Percentiles rank a stretch among this genome's conserved stretches.
Conservation (phyloP, 1,284 basidiomycete genomes). For the Polyporus tsugae region DNA sequence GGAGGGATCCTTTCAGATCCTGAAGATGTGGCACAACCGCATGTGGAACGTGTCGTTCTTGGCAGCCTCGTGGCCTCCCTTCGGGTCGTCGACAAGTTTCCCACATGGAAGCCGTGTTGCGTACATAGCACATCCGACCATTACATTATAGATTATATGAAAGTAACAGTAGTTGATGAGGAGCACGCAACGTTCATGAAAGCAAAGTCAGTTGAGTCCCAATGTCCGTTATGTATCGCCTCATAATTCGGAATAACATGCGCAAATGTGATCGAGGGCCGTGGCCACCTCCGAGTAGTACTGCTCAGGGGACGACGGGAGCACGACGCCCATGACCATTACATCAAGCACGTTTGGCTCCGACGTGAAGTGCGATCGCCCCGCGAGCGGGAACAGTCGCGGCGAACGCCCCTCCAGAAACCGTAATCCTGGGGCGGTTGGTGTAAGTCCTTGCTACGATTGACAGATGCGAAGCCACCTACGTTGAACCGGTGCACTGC, state of each 20-base stretch:
- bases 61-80: background rate
- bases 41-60: background rate
- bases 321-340: background rate
- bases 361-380: conserved; percentile 67
- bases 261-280: background rate
- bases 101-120: background rate
- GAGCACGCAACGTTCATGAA: background rate
- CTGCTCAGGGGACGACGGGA: background rate
- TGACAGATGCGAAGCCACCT: conserved; percentile 33
- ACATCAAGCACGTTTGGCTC: conserved; percentile 39
- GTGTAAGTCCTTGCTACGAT: background rate
- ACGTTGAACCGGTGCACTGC: conserved; percentile 60
- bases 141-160: background rate
- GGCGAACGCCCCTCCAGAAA: conserved; percentile 59
- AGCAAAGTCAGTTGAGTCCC: background rate
- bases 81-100: background rate
- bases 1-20: background rate
- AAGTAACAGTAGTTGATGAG: background rate
- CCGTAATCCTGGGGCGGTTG: conserved; percentile 52
- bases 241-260: background rate
- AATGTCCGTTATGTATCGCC: background rate
- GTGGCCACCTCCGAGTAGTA: background rate
- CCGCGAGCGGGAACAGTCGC: conserved; percentile 60
- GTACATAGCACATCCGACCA: background rate
- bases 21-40: background rate